phyloP scores from a whole-genome alignment of 768 basidiomycete species.

The Phylloporus sp. region DNA sequence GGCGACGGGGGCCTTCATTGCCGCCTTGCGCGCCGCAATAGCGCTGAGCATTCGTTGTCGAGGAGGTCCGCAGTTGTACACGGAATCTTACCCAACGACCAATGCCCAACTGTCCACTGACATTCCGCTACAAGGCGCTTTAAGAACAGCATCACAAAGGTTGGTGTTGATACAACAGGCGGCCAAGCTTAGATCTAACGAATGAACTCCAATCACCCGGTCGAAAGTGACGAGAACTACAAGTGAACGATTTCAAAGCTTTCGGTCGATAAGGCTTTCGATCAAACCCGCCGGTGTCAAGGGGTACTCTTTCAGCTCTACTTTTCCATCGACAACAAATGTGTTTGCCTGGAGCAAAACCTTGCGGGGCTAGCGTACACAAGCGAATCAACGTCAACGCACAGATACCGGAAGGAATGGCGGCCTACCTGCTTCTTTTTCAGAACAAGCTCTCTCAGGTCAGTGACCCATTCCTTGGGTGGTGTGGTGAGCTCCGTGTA shows the following conservation, averaged over 20 bases:
- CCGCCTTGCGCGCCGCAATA: slow-evolving; percentile 61
- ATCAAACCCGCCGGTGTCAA: slow-evolving; percentile 70
- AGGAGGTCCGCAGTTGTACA: too few relatives aligned
- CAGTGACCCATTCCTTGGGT: slow-evolving; percentile 63
- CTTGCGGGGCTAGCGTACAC: slow-evolving; percentile 62
- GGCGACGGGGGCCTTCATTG: slow-evolving; percentile 14
- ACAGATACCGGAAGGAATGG: not conserved
- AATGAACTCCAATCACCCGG: too few relatives aligned
- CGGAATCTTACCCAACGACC: too few relatives aligned
- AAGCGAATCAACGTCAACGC: not conserved
- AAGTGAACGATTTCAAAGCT: slow-evolving; percentile 33
- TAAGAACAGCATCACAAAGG: too few relatives aligned
- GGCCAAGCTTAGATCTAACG: too few relatives aligned
- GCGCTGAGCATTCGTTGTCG: slow-evolving; percentile 59
- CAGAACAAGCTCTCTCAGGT: slow-evolving; percentile 74
- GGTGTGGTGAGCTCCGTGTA: slow-evolving; percentile 81
- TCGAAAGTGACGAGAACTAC: too few relatives aligned
- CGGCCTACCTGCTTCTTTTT: slow-evolving; percentile 68
- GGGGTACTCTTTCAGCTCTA: slow-evolving; percentile 76
- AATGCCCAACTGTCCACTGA: too few relatives aligned
- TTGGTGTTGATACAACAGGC: too few relatives aligned
- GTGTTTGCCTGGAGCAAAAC: slow-evolving; percentile 85
- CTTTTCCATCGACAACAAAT: slow-evolving; percentile 59
- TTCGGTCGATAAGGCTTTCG: slow-evolving; percentile 76
- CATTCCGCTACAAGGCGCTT: too few relatives aligned